These are phyloP conservation scores for Pythium volutum DNA, from an alignment of 352 stramenopile genomes.

Conservation along the genomic window DNA sequence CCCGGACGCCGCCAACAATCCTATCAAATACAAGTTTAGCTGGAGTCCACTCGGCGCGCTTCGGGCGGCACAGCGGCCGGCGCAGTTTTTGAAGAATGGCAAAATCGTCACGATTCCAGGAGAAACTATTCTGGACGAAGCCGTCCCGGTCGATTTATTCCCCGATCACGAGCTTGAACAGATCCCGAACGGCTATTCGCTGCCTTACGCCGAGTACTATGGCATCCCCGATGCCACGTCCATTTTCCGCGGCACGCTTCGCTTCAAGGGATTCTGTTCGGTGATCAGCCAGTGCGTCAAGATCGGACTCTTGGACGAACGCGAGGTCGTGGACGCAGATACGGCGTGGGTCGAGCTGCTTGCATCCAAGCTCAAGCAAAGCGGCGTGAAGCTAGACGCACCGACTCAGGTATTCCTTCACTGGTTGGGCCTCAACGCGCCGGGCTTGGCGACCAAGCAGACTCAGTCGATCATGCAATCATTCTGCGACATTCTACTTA, in stretches of 20 bases:
- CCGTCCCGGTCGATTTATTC: constrained; percentile 43
- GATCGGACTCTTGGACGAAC: constrained; percentile 62
- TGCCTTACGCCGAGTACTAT: constrained; percentile 81
- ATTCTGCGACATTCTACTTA: constrained; percentile 52
- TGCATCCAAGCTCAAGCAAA: constrained; percentile 26
- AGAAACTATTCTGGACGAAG: constrained; percentile 43
- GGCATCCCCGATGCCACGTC: constrained; percentile 56
- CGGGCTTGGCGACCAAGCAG: constrained; percentile 12
- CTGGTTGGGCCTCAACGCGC: constrained; percentile 33
- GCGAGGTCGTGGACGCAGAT: constrained; percentile 11
- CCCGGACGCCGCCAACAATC: constrained; percentile 86
- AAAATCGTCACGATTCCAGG: constrained; percentile 53
- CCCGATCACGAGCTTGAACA: constrained; percentile 71
- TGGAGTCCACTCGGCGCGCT: constrained; percentile 82
- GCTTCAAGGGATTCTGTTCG: constrained; percentile 77
- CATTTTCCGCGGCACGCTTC: constrained; percentile 84
- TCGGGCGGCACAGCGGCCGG: constrained; percentile 39
- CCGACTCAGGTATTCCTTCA: constrained; percentile 33
- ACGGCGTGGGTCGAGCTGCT: constrained; percentile 52
- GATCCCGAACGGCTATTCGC: constrained; percentile 84
- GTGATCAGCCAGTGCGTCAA: constrained; percentile 65
- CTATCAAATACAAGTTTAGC: constrained; percentile 92
- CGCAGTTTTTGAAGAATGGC: constrained; percentile 56
- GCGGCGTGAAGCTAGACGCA: constrained; percentile 16
- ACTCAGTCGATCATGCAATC: constrained; percentile 34